Evolutionary conservation across 2,329 filamentous ascomycete species (phyloP), one percentile per base, ranked within the genome.

Genomic region (Tricladium varicosporioides): DNA sequence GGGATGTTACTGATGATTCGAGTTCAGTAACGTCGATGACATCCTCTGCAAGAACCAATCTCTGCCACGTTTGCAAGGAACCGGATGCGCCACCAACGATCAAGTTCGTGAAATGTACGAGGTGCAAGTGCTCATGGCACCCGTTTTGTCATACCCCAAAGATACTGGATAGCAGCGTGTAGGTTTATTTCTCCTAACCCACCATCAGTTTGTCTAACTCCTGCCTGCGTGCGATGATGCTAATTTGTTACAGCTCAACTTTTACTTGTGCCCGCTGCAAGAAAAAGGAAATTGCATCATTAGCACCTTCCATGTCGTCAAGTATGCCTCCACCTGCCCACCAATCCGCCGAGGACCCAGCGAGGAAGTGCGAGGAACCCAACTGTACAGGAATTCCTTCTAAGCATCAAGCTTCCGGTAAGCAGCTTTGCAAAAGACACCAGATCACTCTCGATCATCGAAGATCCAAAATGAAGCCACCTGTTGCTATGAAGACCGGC

Each of bases 21-120:
- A 64, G 62, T 50, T 67, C 65, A 27, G 40, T 64, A 3, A 61
- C 59, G 5, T 67, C 65, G 22, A 63, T 58, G 56, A 61, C 59
- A 46, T 66, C 64, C 9, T 51, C 32, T 1, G 58, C 36, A 44
- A 61, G 53, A 56, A 11, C 53, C n/a, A 56, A 15, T 2, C 40
- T 40, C n/a, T 69, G 67, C 51, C 45, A 57, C 19, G 53, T 50
- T 11, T 69, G 67, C 51, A 58, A 60, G 18, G 44, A 55, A 5
- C 46, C 48, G 5, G 63, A 60, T 36, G 46, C 15, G 1, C 19
- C 53, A 15, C 46, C 43, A 27, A 49, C 52, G 5, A 63, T 59
- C 11, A 58, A 57, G 9, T 45, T 68, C 15, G 44, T 62, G 13
- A 32, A 22, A 27, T 69, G 67, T 53, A 36, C 43, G 3, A 53